Evolutionary conservation across 179 eudicot genomes (phyloP).

Genomic region (Beta macrorhiza): DNA sequence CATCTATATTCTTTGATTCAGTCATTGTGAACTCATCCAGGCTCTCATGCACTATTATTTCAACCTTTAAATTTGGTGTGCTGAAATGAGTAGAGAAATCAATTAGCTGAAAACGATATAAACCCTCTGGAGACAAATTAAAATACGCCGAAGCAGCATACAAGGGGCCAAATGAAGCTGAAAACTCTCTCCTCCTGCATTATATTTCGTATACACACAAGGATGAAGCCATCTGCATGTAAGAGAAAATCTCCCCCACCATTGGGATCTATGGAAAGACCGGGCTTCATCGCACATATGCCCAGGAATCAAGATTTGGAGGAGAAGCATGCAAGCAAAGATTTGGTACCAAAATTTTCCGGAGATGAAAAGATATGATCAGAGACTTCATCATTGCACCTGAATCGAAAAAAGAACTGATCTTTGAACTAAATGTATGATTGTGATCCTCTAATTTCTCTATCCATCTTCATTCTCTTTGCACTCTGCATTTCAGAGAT

Average conservation of each 20-base stretch:
- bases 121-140: conserved; percentile 5
- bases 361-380: background rate
- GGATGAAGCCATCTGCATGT: background rate
- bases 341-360: background rate
- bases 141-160: background rate
- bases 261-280: background rate
- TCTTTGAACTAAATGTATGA: conserved; percentile 11
- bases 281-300: background rate
- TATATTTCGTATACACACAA: background rate
- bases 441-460: conserved; percentile 55
- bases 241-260: background rate
- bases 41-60: background rate
- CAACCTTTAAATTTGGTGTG: conserved; percentile 2
- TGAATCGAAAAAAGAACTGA: background rate
- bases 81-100: background rate
- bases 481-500: conserved; percentile 51
- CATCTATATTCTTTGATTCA: background rate
- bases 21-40: background rate
- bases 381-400: background rate
- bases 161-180: conserved; percentile 2
- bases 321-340: conserved; percentile 6
- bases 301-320: background rate
- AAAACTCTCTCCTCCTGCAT: background rate
- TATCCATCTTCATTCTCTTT: conserved; percentile 75
- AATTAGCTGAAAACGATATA: conserved; percentile 16